Evolutionary conservation across 148 eudicot species (phyloP).

Genomic region (Rhododendron ovatum): DNA sequence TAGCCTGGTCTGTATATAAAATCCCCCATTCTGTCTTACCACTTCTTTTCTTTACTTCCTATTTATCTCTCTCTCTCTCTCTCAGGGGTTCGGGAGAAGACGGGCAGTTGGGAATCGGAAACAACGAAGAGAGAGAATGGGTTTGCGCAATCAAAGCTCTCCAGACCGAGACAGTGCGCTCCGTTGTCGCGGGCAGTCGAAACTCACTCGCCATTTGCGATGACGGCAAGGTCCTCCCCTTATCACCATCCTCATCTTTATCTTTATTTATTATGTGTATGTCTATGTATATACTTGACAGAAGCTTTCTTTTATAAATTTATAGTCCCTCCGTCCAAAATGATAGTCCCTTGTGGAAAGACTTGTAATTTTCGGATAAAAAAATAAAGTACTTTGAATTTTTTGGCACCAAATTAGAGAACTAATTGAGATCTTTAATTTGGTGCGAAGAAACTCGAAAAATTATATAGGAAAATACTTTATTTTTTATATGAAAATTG

Average conservation of each 20-base stretch:
- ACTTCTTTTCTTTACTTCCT: neutral
- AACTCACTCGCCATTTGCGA: slow-evolving; percentile 92
- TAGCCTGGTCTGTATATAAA: slow-evolving; percentile 48
- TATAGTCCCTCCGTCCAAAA: too few relatives aligned
- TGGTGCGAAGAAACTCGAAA: too few relatives aligned
- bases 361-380: too few relatives aligned
- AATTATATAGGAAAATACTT: too few relatives aligned
- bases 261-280: neutral
- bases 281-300: too few relatives aligned
- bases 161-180: slow-evolving; percentile 33
- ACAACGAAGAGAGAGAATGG: slow-evolving; percentile 77
- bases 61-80: neutral
- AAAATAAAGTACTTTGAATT: too few relatives aligned
- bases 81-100: slow-evolving; percentile 99
- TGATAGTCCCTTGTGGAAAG: too few relatives aligned
- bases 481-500: too few relatives aligned
- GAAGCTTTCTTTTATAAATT: too few relatives aligned
- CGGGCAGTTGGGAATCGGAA: slow-evolving; percentile 87
- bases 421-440: too few relatives aligned
- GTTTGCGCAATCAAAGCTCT: slow-evolving; percentile 62
- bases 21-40: neutral
- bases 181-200: slow-evolving; percentile 93
- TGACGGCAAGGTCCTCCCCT: slow-evolving; percentile 67
- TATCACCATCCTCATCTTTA: neutral
- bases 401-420: too few relatives aligned